Evolutionary conservation across 306 rosid genomes (phyloP).

Genomic region (Purshia tridentata): DNA sequence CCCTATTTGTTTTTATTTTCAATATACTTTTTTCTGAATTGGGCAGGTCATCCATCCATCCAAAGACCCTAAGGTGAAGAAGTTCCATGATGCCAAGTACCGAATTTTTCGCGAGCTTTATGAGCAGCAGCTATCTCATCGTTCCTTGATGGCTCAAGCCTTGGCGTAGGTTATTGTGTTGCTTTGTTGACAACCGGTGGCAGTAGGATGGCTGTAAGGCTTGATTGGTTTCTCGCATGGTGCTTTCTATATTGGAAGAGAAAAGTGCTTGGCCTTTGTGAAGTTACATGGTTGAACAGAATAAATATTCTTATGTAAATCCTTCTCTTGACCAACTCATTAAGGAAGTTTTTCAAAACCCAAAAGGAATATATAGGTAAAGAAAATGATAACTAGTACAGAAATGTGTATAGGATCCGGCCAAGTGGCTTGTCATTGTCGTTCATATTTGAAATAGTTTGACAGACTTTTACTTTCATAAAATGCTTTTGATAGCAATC

Average conservation of each 20-base stretch:
- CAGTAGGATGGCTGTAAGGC: neutral
- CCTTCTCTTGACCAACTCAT: neutral
- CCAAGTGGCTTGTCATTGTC: too few species aligned
- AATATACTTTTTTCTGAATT: slow-evolving; percentile 17
- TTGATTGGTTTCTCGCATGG: slow-evolving; percentile 1
- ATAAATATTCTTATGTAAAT: neutral
- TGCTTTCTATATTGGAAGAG: neutral
- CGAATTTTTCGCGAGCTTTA: slow-evolving; percentile 74
- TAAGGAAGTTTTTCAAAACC: neutral
- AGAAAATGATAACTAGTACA: neutral
- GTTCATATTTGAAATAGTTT: too few species aligned
- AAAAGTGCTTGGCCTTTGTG: neutral
- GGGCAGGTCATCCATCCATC: slow-evolving; percentile 82
- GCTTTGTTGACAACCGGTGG: slow-evolving; percentile 18
- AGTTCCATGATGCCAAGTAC: slow-evolving; percentile 83
- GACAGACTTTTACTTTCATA: too few species aligned
- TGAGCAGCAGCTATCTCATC: slow-evolving; percentile 72
- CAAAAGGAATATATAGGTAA: neutral
- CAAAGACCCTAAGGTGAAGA: slow-evolving; percentile 77
- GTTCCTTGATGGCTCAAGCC: slow-evolving; percentile 76
- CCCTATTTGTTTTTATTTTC: slow-evolving; percentile 2
- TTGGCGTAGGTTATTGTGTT: slow-evolving; percentile 36
- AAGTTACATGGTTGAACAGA: neutral
- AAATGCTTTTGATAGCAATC: too few species aligned
- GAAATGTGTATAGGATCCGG: too few species aligned